Conservation (phyloP, 495 filamentous ascomycete genomes). For the Hypoxylon rickii region DNA sequence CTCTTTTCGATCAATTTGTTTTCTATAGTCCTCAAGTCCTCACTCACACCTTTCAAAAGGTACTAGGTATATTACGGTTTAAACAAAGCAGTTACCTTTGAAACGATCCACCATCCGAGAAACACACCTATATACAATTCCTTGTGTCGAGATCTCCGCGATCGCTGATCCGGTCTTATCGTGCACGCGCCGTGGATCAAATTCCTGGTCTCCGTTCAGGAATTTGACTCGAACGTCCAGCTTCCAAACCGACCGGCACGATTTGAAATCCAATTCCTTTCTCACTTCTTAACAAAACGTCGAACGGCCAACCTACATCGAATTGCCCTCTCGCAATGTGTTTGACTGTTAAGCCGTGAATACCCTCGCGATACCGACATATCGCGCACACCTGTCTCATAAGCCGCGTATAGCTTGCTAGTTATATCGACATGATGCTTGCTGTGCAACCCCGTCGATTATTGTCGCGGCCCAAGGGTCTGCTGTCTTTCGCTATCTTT, state of each 20-base stretch:
- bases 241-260: conserved; percentile 1
- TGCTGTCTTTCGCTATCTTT: conserved; percentile 34
- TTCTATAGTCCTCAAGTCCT: too few species aligned
- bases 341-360: conserved; percentile 11
- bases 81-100: too few species aligned
- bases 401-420: conserved; percentile 8
- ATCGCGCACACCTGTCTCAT: background rate
- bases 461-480: conserved; percentile 51
- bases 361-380: conserved; percentile 18
- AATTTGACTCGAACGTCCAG: conserved; percentile 12
- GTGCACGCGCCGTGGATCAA: conserved; percentile 12
- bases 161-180: too few species aligned
- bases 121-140: too few species aligned
- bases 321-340: conserved; percentile 23
- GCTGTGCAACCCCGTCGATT: conserved; percentile 54
- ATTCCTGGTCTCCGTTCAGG: conserved; percentile 17
- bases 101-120: too few species aligned
- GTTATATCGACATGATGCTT: conserved; percentile 32
- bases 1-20: background rate
- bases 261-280: background rate
- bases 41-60: too few species aligned
- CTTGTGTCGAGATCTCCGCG: too few species aligned
- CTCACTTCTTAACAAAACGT: background rate
- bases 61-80: too few species aligned
- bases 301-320: background rate